phyloP scores from a whole-genome alignment of 2,329 filamentous ascomycete species.

The Cryphonectria parasitica region DNA sequence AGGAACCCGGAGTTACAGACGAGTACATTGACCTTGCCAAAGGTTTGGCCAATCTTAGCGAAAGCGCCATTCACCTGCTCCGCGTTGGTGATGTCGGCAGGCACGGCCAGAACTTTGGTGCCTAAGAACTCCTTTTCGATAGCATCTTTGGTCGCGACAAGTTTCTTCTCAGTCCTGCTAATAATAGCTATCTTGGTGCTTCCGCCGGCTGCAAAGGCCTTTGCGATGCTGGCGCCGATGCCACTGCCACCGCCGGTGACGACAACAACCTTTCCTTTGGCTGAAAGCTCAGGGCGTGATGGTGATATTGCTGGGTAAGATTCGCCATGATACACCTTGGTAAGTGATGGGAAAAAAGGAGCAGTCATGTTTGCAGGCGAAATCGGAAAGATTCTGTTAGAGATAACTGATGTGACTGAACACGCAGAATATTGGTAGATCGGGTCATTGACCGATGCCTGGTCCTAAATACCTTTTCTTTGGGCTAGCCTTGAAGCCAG shows the following conservation, averaged over 20 bases:
- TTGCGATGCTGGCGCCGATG: constrained; percentile 7
- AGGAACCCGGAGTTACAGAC: constrained; percentile 7
- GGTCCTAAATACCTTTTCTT: constrained; percentile 7
- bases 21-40: constrained; percentile 8
- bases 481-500: constrained; percentile 4
- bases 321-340: constrained; percentile 10
- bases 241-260: constrained; percentile 17
- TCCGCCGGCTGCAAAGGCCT: constrained; percentile 12
- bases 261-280: constrained; percentile 11
- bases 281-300: constrained; percentile 15
- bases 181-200: constrained; percentile 7
- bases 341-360: constrained; percentile 14
- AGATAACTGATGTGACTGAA: neutral
- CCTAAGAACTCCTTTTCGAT: constrained; percentile 5
- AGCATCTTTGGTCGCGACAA: constrained; percentile 15
- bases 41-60: constrained; percentile 1
- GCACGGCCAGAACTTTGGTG: constrained; percentile 2
- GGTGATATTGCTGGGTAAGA: constrained; percentile 10
- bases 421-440: constrained; percentile 3
- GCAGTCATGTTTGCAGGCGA: constrained; percentile 9
- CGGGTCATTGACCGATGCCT: constrained; percentile 4
- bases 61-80: constrained; percentile 11
- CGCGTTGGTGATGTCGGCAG: constrained; percentile 12
- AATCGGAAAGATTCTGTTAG: neutral
- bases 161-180: constrained; percentile 10